Conservation (phyloP, 2,329 filamentous ascomycete species). For the Chalara sp. region DNA sequence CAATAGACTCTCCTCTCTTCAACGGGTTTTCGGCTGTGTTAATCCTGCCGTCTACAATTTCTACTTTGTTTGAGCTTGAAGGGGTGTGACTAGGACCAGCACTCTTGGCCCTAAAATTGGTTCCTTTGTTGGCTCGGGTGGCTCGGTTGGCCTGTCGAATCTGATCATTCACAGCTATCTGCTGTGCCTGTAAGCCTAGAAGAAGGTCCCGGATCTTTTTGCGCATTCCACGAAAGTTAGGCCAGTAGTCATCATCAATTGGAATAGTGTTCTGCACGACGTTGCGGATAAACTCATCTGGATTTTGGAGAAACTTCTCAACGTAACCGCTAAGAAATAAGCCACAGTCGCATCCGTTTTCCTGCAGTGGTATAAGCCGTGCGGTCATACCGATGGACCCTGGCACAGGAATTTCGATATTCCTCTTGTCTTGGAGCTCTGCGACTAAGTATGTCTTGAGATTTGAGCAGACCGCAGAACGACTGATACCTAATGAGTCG, state of each 20-base stretch:
- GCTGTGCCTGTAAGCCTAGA: too few species aligned
- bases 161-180: too few species aligned
- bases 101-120: too few species aligned
- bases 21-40: too few species aligned
- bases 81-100: too few species aligned
- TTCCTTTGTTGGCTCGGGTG: too few species aligned
- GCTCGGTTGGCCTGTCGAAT: too few species aligned
- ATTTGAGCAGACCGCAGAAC: conserved; percentile 55
- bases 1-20: too few species aligned
- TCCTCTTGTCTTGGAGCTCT: conserved; percentile 61
- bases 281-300: conserved; percentile 60
- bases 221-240: conserved; percentile 51
- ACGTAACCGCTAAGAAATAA: conserved; percentile 81
- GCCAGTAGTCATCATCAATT: conserved; percentile 44
- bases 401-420: conserved; percentile 24
- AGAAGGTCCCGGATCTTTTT: conserved; percentile 48
- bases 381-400: conserved; percentile 54
- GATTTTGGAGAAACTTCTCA: conserved; percentile 70
- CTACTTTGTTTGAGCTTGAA: too few species aligned
- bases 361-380: conserved; percentile 68
- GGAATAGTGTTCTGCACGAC: conserved; percentile 53
- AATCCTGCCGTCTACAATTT: too few species aligned
- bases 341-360: conserved; percentile 85
- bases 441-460: conserved; percentile 71
- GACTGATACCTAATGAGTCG: conserved; percentile 64